Conservation (phyloP, 2,329 filamentous ascomycete genomes). For the Apiospora phragmitis region DNA sequence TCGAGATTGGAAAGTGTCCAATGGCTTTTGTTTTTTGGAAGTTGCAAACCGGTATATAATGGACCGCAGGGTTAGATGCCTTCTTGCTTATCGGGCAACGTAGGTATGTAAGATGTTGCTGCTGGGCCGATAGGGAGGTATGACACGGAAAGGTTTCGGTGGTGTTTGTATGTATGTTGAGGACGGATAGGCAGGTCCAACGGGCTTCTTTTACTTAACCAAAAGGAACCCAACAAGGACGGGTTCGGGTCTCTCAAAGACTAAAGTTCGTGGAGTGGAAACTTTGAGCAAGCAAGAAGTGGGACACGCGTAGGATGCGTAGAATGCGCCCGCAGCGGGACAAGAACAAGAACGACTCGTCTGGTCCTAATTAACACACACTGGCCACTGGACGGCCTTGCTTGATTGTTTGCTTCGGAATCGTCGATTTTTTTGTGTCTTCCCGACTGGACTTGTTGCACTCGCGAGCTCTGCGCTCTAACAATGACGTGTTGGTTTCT, state of each 20-base stretch:
- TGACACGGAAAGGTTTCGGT: neutral
- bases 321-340: neutral
- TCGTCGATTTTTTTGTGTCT: neutral
- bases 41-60: neutral
- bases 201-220: neutral
- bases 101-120: neutral
- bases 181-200: neutral
- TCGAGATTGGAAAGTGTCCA: neutral
- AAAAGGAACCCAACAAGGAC: neutral
- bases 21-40: neutral
- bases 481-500: neutral
- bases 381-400: neutral
- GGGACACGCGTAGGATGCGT: neutral
- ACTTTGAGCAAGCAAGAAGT: neutral
- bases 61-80: neutral
- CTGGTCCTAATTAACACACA: neutral
- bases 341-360: neutral
- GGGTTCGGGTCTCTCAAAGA: neutral
- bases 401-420: neutral
- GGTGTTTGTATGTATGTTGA: neutral
- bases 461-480: neutral
- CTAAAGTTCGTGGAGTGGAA: constrained; percentile 2
- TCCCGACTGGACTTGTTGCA: neutral
- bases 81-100: neutral
- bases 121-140: neutral